Evolutionary conservation across 2,329 filamentous ascomycete species (phyloP).

Genomic region (Claviceps arundinis): DNA sequence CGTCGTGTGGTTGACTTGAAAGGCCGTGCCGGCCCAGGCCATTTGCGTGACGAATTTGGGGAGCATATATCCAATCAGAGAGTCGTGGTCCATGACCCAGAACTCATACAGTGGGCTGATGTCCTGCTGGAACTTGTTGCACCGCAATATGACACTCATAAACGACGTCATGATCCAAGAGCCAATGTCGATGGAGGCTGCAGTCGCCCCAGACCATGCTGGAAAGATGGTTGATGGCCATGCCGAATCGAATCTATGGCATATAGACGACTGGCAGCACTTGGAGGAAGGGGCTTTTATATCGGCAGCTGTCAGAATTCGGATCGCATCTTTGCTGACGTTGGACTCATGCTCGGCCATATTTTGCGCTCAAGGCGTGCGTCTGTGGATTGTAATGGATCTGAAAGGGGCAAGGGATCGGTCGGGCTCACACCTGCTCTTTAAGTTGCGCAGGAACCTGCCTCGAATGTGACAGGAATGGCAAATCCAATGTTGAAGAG

Average conservation of each 20-base stretch:
- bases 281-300: background rate
- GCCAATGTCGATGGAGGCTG: background rate
- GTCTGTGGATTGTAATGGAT: background rate
- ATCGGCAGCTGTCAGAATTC: background rate
- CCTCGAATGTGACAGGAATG: background rate
- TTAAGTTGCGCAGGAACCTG: background rate
- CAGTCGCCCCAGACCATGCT: background rate
- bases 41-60: slow-evolving; percentile 10
- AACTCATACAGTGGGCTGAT: slow-evolving; percentile 12
- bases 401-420: too few relatives aligned
- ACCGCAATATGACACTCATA: slow-evolving; percentile 11
- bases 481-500: background rate
- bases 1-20: slow-evolving; percentile 6
- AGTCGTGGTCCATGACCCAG: slow-evolving; percentile 9
- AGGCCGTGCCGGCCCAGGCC: slow-evolving; percentile 11
- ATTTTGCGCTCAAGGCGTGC: background rate
- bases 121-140: slow-evolving; percentile 14
- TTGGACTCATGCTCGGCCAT: background rate
- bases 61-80: slow-evolving; percentile 15
- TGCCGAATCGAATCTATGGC: background rate
- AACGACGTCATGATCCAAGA: slow-evolving; percentile 5
- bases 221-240: background rate
- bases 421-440: background rate
- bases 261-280: background rate
- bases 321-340: background rate